Conservation (phyloP, 352 stramenopile species). For the Pythium grandisporangium region DNA sequence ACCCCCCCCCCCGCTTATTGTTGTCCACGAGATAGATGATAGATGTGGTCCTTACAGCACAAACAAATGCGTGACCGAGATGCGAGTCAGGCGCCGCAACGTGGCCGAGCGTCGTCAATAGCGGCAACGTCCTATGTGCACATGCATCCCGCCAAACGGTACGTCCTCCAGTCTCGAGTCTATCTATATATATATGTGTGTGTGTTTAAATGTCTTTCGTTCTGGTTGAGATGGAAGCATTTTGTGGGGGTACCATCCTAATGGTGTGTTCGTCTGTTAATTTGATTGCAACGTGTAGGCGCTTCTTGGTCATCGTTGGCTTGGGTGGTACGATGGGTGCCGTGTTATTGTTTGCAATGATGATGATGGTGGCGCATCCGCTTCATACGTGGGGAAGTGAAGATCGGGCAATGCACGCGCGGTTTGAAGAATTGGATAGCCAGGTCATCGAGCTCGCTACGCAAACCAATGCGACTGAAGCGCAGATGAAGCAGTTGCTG, state of each 20-base stretch:
- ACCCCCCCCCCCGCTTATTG: too few species aligned
- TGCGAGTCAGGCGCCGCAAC: too few species aligned
- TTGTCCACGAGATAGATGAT: too few species aligned
- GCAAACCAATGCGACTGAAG: background rate
- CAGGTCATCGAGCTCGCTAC: conserved; percentile 4
- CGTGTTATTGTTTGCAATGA: conserved; percentile 7
- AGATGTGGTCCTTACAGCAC: too few species aligned
- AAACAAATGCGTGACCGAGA: background rate
- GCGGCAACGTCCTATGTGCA: conserved; percentile 2
- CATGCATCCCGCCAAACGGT: conserved; percentile 21
- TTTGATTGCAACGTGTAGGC: too few species aligned
- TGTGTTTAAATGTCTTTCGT: too few species aligned
- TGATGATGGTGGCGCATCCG: conserved; percentile 8
- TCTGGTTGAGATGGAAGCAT: too few species aligned
- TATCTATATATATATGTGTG: background rate
- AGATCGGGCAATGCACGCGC: conserved; percentile 3
- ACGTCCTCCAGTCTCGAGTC: background rate
- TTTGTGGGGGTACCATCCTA: too few species aligned
- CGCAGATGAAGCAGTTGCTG: conserved; percentile 11
- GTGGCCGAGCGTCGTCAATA: too few species aligned
- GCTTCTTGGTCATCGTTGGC: conserved; percentile 7
- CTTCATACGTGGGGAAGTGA: conserved; percentile 4
- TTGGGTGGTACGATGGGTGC: conserved; percentile 10
- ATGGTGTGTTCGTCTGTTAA: too few species aligned
- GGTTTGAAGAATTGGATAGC: conserved; percentile 6